Evolutionary conservation across 2,329 filamentous ascomycete species (phyloP).

Genomic region (Aspergillus sp.): DNA sequence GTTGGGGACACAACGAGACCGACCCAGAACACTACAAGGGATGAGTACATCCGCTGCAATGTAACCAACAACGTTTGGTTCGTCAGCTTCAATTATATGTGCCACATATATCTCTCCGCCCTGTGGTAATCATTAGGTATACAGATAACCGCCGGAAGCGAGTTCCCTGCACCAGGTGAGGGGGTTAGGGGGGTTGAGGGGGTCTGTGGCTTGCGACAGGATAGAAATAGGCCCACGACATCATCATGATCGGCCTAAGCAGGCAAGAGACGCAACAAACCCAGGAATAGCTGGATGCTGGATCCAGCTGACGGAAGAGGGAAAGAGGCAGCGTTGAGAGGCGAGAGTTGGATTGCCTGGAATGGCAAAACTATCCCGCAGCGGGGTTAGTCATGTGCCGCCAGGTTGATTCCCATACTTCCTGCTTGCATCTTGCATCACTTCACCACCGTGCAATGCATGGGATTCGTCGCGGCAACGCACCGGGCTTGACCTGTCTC

Average conservation of each 20-base stretch:
- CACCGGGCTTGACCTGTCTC: too few species aligned
- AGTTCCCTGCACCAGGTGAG: neutral
- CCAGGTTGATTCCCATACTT: neutral
- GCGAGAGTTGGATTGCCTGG: conserved; percentile 23
- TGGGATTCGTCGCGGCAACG: too few species aligned
- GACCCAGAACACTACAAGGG: neutral
- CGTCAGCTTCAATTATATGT: neutral
- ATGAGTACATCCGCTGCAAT: neutral
- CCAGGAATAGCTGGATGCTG: neutral
- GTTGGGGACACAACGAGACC: neutral
- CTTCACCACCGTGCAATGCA: neutral
- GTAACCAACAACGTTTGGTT: neutral
- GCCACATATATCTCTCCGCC: neutral
- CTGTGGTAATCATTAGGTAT: neutral
- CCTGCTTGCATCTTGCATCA: neutral
- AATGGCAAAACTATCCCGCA: conserved; percentile 36
- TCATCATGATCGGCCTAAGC: too few species aligned
- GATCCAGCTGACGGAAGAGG: conserved; percentile 28
- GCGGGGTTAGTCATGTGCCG: conserved; percentile 10
- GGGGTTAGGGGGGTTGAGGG: neutral
- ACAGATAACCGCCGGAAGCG: neutral
- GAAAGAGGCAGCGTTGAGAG: conserved; percentile 10
- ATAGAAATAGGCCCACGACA: neutral
- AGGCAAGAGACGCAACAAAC: neutral
- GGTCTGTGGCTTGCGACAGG: neutral